Evolutionary conservation across 225 moss, liverwort and hornwort genomes (phyloP).

Genomic region (Bryum argenteum): DNA sequence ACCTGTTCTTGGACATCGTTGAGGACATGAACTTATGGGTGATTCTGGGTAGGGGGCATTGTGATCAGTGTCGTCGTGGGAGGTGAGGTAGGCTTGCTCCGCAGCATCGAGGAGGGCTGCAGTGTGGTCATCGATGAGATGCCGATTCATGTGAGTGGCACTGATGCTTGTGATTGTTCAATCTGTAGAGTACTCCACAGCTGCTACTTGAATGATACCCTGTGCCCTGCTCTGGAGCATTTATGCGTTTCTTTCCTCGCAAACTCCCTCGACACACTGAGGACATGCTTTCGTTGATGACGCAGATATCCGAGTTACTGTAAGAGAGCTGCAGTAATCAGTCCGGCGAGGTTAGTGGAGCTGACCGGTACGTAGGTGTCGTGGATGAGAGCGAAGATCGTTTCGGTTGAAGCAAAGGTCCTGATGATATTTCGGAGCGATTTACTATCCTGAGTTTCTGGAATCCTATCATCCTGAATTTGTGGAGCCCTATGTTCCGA

Average conservation of each 20-base stretch:
- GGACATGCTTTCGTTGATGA: slow-evolving; percentile 23
- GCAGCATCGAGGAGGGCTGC: slow-evolving; percentile 85
- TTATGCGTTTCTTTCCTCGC: not conserved
- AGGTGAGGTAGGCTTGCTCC: slow-evolving; percentile 76
- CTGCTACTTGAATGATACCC: slow-evolving; percentile 8
- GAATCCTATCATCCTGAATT: too few relatives aligned
- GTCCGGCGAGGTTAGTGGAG: slow-evolving; percentile 1
- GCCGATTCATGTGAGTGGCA: slow-evolving; percentile 73
- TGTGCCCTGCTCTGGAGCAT: not conserved
- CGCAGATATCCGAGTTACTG: slow-evolving; percentile 55
- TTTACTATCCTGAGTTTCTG: too few relatives aligned
- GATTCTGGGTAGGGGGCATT: slow-evolving; percentile 58
- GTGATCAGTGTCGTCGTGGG: slow-evolving; percentile 87
- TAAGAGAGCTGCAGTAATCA: slow-evolving; percentile 25
- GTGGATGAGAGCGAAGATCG: slow-evolving; percentile 7
- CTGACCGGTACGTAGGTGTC: slow-evolving; percentile 12
- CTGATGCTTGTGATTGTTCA: slow-evolving; percentile 20
- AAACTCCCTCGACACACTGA: slow-evolving; percentile 15
- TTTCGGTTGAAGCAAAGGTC: not conserved
- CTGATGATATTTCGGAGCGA: too few relatives aligned
- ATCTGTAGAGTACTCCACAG: slow-evolving; percentile 2
- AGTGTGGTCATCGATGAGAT: slow-evolving; percentile 84
- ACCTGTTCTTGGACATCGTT: not conserved
- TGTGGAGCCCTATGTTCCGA: too few relatives aligned
- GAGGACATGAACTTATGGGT: slow-evolving; percentile 13